phyloP scores from a whole-genome alignment of 495 filamentous ascomycete genomes.

The Trichoderma virens region DNA sequence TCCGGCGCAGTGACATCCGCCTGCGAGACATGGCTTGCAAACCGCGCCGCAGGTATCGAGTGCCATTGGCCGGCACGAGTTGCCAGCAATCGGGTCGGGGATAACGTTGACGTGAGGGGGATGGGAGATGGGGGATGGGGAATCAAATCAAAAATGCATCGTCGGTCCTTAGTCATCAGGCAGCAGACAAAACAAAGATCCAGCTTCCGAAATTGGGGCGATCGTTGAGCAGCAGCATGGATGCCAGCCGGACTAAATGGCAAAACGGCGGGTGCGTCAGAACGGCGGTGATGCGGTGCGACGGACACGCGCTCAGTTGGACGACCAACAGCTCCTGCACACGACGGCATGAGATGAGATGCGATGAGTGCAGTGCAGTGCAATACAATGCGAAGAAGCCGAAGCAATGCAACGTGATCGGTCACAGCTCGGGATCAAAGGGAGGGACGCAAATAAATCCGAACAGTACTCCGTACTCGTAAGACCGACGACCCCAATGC shows the following conservation, averaged over 20 bases:
- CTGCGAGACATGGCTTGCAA: neutral
- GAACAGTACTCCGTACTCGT: too few species aligned
- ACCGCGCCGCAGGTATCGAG: neutral
- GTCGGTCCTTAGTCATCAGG: too few species aligned
- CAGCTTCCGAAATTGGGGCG: too few species aligned
- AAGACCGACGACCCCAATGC: too few species aligned
- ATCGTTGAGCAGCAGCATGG: neutral
- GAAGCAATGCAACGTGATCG: neutral
- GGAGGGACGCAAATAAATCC: too few species aligned
- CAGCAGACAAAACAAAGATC: too few species aligned
- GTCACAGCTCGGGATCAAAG: too few species aligned
- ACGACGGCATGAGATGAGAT: neutral
- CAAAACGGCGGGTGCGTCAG: neutral
- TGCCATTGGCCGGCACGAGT: slow-evolving; percentile 5
- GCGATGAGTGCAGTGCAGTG: neutral
- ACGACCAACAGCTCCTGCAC: too few species aligned
- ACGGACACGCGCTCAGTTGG: neutral
- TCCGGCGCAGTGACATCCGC: neutral
- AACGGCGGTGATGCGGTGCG: neutral
- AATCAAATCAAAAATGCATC: too few species aligned
- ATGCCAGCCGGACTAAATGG: neutral
- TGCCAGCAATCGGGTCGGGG: neutral
- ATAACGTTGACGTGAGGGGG: too few species aligned
- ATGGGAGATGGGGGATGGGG: too few species aligned
- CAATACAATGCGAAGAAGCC: neutral